phyloP scores from a whole-genome alignment of 495 filamentous ascomycete genomes.

The Opeltia flavorubescens region DNA sequence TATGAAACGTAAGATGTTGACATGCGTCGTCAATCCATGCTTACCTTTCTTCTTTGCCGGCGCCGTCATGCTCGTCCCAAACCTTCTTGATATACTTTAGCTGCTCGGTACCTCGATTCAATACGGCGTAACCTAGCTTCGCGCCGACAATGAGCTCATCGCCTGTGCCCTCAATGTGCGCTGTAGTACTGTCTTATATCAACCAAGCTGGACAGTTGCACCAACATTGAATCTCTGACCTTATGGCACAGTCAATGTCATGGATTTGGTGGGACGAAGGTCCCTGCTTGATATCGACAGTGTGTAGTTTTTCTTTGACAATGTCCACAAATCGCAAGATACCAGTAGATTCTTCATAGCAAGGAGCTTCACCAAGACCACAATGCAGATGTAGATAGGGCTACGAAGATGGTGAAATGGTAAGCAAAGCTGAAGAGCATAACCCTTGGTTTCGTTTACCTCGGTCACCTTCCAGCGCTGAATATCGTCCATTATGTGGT shows the following conservation, averaged over 20 bases:
- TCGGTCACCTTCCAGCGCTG: slow-evolving; percentile 12
- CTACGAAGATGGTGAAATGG: slow-evolving; percentile 20
- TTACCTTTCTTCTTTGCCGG: slow-evolving; percentile 34
- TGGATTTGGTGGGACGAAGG: slow-evolving; percentile 48
- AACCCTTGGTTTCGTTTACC: neutral
- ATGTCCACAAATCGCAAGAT: slow-evolving; percentile 85
- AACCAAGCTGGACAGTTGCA: neutral
- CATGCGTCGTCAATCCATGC: neutral
- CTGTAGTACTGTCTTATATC: slow-evolving; percentile 46
- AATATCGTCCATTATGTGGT: slow-evolving; percentile 5
- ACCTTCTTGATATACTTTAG: slow-evolving; percentile 46
- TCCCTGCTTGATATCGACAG: slow-evolving; percentile 51
- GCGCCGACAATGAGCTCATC: slow-evolving; percentile 60
- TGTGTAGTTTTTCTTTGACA: slow-evolving; percentile 61
- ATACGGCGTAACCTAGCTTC: slow-evolving; percentile 65
- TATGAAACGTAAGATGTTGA: slow-evolving; percentile 9
- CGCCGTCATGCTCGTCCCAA: slow-evolving; percentile 35
- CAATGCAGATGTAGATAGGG: slow-evolving; percentile 65
- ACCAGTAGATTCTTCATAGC: slow-evolving; percentile 52
- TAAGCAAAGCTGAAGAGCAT: neutral
- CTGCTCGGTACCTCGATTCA: slow-evolving; percentile 52
- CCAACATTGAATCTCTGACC: slow-evolving; percentile 23
- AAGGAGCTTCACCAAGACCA: slow-evolving; percentile 70
- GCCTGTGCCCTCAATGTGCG: slow-evolving; percentile 60
- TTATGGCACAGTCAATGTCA: slow-evolving; percentile 51